Evolutionary conservation across 805 yeast species (phyloP), one percentile per base, ranked within the genome.

Genomic region (Starmera caribaea): DNA sequence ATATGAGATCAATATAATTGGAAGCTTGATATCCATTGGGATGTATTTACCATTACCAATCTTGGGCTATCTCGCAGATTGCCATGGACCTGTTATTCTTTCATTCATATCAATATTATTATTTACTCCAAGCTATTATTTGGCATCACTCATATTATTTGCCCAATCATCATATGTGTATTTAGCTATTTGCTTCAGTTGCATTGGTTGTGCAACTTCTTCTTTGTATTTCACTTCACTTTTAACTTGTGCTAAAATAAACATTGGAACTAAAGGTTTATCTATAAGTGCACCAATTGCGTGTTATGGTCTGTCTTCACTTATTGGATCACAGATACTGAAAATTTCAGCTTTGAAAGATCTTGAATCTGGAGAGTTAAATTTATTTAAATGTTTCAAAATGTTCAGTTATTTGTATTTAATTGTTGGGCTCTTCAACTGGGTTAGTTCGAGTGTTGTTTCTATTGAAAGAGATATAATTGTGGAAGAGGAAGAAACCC

Each of bases 251-350:
- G 94, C 96, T 3, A 79, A 83, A 50, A 73, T 88, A n/a, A 84
- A 77, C 53, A 94, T 95, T 0, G 65, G 74, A 32, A 68, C 70
- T 36, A 84, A 86, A 43, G 81, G 95, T 2, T 59, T 90, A 40
- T 83, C 95, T 28, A 86, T 90, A 34, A 81, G 94, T 39, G 71
- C 83, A 35, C 98, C 98, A 0, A 89, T 90, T 3, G 75, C 95
- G 1, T 81, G 81, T 45, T 89, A 82, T 58, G 98, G 97, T 1
- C 53, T 87, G 27, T 81, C 95, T 5, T 74, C 95, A 2, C 64
- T 92, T 40, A 59, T 89, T 36, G 81, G 84, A 4, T 72, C 95
- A 0, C 88, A 79, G 55, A 54, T 74, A 35, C 58, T 74, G 54
- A 73, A 68, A 43, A 54, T 69, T 17, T 46, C 48, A 8, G 58